phyloP scores from a whole-genome alignment of 306 rosid genomes.

The Ochetophila trinervis region DNA sequence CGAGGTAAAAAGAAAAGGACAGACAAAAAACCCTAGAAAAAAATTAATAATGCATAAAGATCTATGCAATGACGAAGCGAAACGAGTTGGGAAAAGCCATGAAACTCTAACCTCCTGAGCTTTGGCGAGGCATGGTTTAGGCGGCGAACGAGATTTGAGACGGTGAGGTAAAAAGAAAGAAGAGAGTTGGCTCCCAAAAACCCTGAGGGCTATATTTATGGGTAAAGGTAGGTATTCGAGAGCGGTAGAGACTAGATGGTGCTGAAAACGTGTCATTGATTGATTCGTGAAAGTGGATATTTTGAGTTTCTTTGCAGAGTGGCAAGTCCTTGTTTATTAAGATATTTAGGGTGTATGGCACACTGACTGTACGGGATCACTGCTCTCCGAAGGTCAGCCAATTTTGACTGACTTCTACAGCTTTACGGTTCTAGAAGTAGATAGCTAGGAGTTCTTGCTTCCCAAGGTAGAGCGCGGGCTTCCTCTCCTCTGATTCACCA shows the following conservation, averaged over 20 bases:
- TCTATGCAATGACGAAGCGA: not conserved
- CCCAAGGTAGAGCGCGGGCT: too few species aligned
- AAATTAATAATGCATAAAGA: too few species aligned
- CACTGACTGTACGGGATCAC: too few species aligned
- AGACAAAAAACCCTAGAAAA: not conserved
- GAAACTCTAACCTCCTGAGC: slow-evolving; percentile 37
- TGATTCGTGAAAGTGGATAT: not conserved
- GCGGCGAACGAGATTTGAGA: slow-evolving; percentile 14
- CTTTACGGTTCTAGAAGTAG: too few species aligned
- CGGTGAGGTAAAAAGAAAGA: not conserved
- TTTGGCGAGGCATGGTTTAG: slow-evolving; percentile 48
- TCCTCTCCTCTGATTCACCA: too few species aligned
- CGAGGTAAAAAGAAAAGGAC: not conserved
- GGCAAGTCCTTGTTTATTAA: not conserved
- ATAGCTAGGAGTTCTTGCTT: too few species aligned
- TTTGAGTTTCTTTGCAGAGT: not conserved
- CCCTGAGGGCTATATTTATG: not conserved
- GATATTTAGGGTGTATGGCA: too few species aligned
- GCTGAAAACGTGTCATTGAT: slow-evolving; percentile 5
- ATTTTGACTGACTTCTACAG: too few species aligned
- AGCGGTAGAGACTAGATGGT: not conserved
- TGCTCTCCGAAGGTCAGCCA: too few species aligned
- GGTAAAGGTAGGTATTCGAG: not conserved
- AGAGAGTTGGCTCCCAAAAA: too few species aligned
- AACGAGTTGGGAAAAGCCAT: not conserved